Conservation (phyloP, 1,284 basidiomycete genomes). For the Neolentinus lepideus region DNA sequence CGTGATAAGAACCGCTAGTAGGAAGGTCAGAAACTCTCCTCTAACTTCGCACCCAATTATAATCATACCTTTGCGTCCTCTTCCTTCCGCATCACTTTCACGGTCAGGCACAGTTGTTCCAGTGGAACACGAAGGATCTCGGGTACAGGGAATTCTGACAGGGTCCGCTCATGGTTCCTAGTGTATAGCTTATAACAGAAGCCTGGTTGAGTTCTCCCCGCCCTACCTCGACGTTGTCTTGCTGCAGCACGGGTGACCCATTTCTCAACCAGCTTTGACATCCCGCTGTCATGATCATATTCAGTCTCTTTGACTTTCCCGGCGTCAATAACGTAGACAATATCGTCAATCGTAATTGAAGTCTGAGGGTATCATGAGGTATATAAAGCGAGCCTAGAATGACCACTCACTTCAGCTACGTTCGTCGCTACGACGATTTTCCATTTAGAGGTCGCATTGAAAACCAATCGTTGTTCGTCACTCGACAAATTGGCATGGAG, state of each 20-base stretch:
- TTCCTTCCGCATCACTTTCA: constrained; percentile 76
- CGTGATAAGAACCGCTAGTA: constrained; percentile 48
- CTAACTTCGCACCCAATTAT: background rate
- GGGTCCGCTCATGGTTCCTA: constrained; percentile 60
- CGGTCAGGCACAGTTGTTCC: constrained; percentile 77
- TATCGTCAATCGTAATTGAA: constrained; percentile 90
- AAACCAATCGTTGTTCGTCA: constrained; percentile 81
- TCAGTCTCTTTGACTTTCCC: constrained; percentile 89
- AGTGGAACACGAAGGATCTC: constrained; percentile 90
- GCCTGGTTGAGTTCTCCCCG: constrained; percentile 83
- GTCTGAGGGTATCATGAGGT: constrained; percentile 47
- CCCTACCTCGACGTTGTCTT: constrained; percentile 82
- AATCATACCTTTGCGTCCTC: constrained; percentile 67
- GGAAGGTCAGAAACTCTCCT: constrained; percentile 17
- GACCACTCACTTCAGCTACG: constrained; percentile 62
- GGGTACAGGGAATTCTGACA: constrained; percentile 73
- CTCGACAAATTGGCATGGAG: constrained; percentile 88
- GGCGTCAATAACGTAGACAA: constrained; percentile 79
- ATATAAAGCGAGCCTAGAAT: background rate
- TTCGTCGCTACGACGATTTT: constrained; percentile 91
- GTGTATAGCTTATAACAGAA: constrained; percentile 85
- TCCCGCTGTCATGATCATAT: constrained; percentile 71
- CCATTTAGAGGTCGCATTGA: constrained; percentile 58
- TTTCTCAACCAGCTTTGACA: constrained; percentile 74
- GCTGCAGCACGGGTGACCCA: constrained; percentile 82